Evolutionary conservation across 140 eudicot species (phyloP).

Genomic region (Senecio squalidus): DNA sequence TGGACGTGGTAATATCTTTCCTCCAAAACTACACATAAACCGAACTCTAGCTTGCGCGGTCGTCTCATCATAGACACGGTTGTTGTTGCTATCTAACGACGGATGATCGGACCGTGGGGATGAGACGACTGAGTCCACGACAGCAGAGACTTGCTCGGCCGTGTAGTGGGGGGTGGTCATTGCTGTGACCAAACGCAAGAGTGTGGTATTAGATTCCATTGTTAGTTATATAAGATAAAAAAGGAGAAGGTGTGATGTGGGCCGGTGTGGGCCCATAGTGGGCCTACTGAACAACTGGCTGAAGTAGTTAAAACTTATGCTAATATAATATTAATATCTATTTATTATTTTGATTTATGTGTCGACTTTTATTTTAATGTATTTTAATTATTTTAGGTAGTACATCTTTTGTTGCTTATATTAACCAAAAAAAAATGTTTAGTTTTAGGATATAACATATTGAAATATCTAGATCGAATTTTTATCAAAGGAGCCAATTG

Average conservation of each 20-base stretch:
- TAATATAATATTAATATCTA: too few species aligned
- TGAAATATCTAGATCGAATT: too few species aligned
- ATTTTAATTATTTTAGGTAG: too few species aligned
- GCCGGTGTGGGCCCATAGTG: not conserved
- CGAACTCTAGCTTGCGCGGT: conserved; percentile 45
- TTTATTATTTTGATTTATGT: too few species aligned
- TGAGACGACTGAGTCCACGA: conserved; percentile 45
- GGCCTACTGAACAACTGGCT: conserved; percentile 12
- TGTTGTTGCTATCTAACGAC: conserved; percentile 7
- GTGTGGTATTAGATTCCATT: conserved; percentile 15
- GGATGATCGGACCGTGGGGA: conserved; percentile 53
- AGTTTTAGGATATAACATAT: too few species aligned
- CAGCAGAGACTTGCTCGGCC: conserved; percentile 32
- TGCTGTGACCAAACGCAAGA: conserved; percentile 33
- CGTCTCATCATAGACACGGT: conserved; percentile 20
- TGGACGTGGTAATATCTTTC: conserved; percentile 88
- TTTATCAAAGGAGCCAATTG: too few species aligned
- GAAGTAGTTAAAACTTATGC: not conserved
- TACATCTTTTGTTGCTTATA: too few species aligned
- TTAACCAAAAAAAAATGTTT: too few species aligned
- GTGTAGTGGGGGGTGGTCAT: conserved; percentile 42
- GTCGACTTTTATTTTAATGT: too few species aligned
- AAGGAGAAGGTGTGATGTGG: too few species aligned
- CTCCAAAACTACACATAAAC: conserved; percentile 95
- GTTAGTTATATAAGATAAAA: conserved; percentile 12